Percentiles rank a stretch among this genome's conserved stretches.
phyloP scores from a whole-genome alignment of 768 basidiomycete genomes.

The Xerocomus potaroensis region DNA sequence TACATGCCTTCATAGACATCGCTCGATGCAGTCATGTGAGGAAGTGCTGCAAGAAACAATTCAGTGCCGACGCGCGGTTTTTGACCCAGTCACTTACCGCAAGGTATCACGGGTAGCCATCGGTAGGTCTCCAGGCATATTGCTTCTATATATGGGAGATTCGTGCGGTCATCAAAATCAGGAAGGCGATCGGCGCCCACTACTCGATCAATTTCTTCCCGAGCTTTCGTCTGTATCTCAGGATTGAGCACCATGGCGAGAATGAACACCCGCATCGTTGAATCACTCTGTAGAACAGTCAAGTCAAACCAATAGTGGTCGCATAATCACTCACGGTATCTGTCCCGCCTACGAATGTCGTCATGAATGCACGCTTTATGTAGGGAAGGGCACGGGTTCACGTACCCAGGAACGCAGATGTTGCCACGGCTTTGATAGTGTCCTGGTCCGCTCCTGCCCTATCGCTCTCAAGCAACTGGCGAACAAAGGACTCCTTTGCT shows the following conservation, averaged over 20 bases:
- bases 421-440: conserved; percentile 20
- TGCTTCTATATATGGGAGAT: conserved; percentile 29
- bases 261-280: conserved; percentile 17
- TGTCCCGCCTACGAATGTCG: conserved; percentile 17
- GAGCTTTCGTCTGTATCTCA: conserved; percentile 26
- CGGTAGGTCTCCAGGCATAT: conserved; percentile 28
- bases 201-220: conserved; percentile 28
- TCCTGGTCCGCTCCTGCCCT: conserved; percentile 3
- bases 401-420: conserved; percentile 22
- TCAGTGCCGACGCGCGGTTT: background rate
- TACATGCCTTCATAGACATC: background rate
- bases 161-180: conserved; percentile 17
- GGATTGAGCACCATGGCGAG: conserved; percentile 32
- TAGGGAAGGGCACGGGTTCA: background rate
- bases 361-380: background rate
- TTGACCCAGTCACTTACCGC: conserved; percentile 13
- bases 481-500: conserved; percentile 20
- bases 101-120: conserved; percentile 23
- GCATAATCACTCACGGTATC: conserved; percentile 21
- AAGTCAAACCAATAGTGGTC: background rate
- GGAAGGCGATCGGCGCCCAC: conserved; percentile 29
- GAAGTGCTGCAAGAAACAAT: conserved; percentile 6
- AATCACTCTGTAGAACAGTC: conserved; percentile 10
- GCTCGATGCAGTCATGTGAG: background rate
- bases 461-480: conserved; percentile 10